Conservation (phyloP, 1,284 basidiomycete species). For the Earliella scabrosa region DNA sequence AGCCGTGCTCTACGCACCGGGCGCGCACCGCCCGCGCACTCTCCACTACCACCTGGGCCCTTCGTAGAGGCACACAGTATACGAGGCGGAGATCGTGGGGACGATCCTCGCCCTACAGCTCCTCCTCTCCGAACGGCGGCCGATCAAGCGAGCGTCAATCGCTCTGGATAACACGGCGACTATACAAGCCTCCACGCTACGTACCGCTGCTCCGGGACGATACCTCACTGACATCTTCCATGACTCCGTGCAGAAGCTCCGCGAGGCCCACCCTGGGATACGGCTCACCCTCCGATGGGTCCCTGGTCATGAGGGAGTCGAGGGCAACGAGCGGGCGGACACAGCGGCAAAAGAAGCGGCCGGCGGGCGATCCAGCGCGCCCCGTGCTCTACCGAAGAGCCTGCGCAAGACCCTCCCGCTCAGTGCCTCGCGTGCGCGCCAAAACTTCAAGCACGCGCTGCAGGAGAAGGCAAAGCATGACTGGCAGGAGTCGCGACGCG, state of each 20-base stretch:
- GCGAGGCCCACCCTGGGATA: conserved; percentile 1
- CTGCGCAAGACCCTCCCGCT: conserved; percentile 20
- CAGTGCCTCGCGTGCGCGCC: conserved; percentile 7
- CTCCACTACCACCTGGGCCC: conserved; percentile 30
- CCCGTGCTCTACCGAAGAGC: too few relatives aligned
- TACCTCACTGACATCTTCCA: conserved; percentile 21
- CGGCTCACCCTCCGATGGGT: conserved; percentile 19
- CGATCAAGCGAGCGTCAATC: neutral
- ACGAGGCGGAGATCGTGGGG: conserved; percentile 36
- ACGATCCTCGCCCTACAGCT: conserved; percentile 19
- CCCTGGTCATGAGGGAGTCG: conserved; percentile 22
- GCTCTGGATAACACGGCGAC: conserved; percentile 20
- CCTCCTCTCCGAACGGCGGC: neutral
- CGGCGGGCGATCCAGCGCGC: neutral
- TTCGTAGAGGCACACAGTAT: conserved; percentile 31
- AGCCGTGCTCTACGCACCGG: conserved; percentile 7
- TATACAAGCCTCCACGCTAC: conserved; percentile 6
- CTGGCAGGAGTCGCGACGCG: conserved; percentile 12
- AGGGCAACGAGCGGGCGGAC: conserved; percentile 28
- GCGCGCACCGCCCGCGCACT: neutral
- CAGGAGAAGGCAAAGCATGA: neutral
- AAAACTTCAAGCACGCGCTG: neutral
- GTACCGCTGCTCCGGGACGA: conserved; percentile 1
- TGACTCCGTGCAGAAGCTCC: neutral
- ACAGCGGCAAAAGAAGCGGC: conserved; percentile 23